Conservation (phyloP, 306 rosid genomes). For the Trifolium subterraneum region DNA sequence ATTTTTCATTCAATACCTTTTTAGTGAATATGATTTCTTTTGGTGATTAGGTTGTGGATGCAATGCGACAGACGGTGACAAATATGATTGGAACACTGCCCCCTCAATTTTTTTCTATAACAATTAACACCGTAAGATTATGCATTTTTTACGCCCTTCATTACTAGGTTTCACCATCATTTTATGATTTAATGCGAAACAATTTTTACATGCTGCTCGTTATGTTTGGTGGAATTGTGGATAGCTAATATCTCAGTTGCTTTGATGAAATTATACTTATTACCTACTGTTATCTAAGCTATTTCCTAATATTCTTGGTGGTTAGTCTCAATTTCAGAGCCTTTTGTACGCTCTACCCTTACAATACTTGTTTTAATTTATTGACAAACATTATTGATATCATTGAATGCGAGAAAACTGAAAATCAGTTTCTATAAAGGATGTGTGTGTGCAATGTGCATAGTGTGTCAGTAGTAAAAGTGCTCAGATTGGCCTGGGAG, state of each 20-base stretch:
- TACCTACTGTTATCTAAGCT: constrained; percentile 5
- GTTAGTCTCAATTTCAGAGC: constrained; percentile 16
- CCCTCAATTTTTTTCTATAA: constrained; percentile 89
- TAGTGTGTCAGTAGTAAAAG: neutral
- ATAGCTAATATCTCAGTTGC: constrained; percentile 15
- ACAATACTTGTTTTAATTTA: neutral
- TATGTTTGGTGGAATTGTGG: constrained; percentile 23
- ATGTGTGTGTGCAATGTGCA: no score
- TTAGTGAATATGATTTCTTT: constrained; percentile 12
- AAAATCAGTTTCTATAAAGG: neutral
- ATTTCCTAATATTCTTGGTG: neutral
- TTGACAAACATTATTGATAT: constrained; percentile 5
- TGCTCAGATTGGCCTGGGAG: neutral
- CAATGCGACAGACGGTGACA: constrained; percentile 98
- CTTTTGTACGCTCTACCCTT: neutral
- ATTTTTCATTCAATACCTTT: constrained; percentile 16
- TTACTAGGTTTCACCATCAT: constrained; percentile 7
- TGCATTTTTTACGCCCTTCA: neutral
- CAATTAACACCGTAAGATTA: constrained; percentile 77
- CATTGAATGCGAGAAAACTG: neutral
- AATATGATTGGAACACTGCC: constrained; percentile 98
- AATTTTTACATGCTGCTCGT: constrained; percentile 26
- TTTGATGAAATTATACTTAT: constrained; percentile 14
- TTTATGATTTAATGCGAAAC: constrained; percentile 6
- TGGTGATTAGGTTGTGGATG: constrained; percentile 82